Evolutionary conservation across 2,329 filamentous ascomycete species (phyloP).

Genomic region (Raffaelea arxii): DNA sequence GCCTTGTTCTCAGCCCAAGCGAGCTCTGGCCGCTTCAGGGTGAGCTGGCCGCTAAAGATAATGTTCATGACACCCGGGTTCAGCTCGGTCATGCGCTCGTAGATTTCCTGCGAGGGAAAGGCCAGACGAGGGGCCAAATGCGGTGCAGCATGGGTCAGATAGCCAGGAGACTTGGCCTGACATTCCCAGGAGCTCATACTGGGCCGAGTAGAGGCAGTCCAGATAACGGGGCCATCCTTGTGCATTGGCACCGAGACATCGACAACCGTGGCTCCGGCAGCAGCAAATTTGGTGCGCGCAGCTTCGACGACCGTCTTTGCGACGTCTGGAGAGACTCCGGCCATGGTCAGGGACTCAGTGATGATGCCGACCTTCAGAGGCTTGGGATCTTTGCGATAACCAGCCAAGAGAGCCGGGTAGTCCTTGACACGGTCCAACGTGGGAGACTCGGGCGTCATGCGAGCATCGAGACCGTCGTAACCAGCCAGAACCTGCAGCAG

Average conservation of each 20-base stretch:
- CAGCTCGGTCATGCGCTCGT: slow-evolving; percentile 27
- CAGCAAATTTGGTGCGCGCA: slow-evolving; percentile 21
- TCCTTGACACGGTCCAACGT: slow-evolving; percentile 20
- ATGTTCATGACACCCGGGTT: slow-evolving; percentile 36
- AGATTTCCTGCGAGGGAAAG: slow-evolving; percentile 26
- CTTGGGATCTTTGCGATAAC: slow-evolving; percentile 14
- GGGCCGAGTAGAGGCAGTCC: slow-evolving; percentile 29
- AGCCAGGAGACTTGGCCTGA: slow-evolving; percentile 18
- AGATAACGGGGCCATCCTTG: slow-evolving; percentile 33
- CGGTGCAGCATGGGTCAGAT: slow-evolving; percentile 22
- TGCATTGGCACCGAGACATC: slow-evolving; percentile 39
- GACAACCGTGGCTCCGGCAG: slow-evolving; percentile 31
- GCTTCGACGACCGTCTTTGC: slow-evolving; percentile 25
- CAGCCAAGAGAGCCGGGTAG: slow-evolving; percentile 20
- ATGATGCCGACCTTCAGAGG: slow-evolving; percentile 34
- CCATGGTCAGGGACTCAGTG: slow-evolving; percentile 29
- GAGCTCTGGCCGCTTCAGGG: slow-evolving; percentile 13
- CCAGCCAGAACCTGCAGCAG: slow-evolving; percentile 32
- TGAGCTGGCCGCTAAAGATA: slow-evolving; percentile 25
- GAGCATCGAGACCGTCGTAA: slow-evolving; percentile 35
- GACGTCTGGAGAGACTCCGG: slow-evolving; percentile 27
- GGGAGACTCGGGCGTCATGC: slow-evolving; percentile 30
- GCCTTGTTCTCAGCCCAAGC: slow-evolving; percentile 30
- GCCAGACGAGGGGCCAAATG: slow-evolving; percentile 23
- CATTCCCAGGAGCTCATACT: slow-evolving; percentile 21